phyloP scores from a whole-genome alignment of 2,329 filamentous ascomycete genomes.

The Aspergillus carbonarius region DNA sequence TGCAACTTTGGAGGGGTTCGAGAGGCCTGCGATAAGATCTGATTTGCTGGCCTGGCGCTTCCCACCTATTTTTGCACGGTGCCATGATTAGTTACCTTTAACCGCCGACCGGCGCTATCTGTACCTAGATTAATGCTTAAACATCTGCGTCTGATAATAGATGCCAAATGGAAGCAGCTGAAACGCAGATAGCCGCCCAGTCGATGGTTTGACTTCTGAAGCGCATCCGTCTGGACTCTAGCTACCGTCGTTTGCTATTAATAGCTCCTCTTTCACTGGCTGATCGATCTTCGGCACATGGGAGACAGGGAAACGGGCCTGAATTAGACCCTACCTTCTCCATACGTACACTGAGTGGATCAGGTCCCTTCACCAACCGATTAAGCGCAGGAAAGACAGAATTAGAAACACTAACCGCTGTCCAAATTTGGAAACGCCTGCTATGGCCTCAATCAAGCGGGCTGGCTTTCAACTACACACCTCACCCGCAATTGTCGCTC shows the following conservation, averaged over 20 bases:
- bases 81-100: conserved; percentile 21
- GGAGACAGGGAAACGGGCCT: background rate
- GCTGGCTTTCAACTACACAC: background rate
- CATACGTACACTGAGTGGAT: background rate
- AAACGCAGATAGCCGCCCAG: conserved; percentile 6
- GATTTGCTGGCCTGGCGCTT: background rate
- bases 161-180: background rate
- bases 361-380: background rate
- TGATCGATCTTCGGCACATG: background rate
- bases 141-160: background rate
- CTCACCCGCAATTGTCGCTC: background rate
- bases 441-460: too few relatives aligned
- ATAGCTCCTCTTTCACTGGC: conserved; percentile 2
- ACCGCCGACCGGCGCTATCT: conserved; percentile 13
- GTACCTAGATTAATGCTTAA: background rate
- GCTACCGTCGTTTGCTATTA: conserved; percentile 5
- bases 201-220: background rate
- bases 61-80: background rate
- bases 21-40: background rate
- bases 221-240: background rate
- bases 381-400: conserved; percentile 9
- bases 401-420: conserved; percentile 14
- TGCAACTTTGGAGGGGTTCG: background rate
- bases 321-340: background rate
- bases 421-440: too few relatives aligned